Base-by-base conservation (phyloP, 306 rosid genomes). In the Hippophae rhamnoides region DNA sequence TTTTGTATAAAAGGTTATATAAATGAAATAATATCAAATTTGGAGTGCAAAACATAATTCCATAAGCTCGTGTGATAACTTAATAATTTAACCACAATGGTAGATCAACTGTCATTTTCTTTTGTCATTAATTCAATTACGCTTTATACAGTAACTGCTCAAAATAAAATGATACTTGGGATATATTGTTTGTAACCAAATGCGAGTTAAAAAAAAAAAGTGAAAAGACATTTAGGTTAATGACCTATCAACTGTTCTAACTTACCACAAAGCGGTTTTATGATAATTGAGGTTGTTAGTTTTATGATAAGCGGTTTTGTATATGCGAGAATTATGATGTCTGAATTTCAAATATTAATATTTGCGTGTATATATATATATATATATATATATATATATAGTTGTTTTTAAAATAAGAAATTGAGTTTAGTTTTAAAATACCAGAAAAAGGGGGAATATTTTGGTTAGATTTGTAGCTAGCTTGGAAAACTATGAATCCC, bases 61-160 rank as follows among this genome's bases (percentile, higher is more conserved):
- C 4, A 31, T 31, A 31, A 31, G 5, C 38, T 2, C 38, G 38
- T 26, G 41, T 9, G 13, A 45, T 43, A 59, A 44, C 14, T 45
- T 59, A 49, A 5, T 46, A 56, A 61, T 43, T 23, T 41, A 60
- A 50, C 47, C 23, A 8, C 43, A 53, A 44, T 42, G 57, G 79
- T 50, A 45, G 79, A 50, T 69, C 62, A 56, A 48, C 48, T 66
- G 66, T 75, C 73, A 57, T 69, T 52, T 66, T 75, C 76, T 26
- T 41, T 9, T 4, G 63, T 14, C 53, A 47, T 45, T 48, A 49
- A 67, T 68, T 61, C 66, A 38, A 44, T 38, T 53, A 60, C 51
- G 65, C 13, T 45, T 52, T 58, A 18, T 13, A 53, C 38, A 25
- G 55, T 38, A 54, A 47, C 55, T 57, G 25, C 62, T 55, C 66